These are phyloP conservation scores for Leccinum subtestaceum DNA, from an alignment of 768 basidiomycete genomes.

Conservation along the genomic window DNA sequence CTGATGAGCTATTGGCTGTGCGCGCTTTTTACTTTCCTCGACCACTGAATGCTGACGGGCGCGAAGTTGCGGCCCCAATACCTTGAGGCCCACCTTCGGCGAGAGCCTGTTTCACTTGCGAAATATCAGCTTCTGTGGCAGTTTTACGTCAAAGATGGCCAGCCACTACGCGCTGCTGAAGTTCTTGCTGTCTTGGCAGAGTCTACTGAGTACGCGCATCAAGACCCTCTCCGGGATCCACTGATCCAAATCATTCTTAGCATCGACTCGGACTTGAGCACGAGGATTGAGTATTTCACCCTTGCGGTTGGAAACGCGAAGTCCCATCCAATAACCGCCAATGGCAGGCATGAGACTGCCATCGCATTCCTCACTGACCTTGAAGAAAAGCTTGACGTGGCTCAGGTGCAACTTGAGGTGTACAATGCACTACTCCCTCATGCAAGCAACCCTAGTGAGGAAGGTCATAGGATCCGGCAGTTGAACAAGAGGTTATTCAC, in stretches of 20 bases:
- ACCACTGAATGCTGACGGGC: conserved; percentile 10
- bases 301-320: conserved; percentile 95
- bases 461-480: conserved; percentile 59
- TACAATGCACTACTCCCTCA: conserved; percentile 65
- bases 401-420: conserved; percentile 94
- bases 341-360: conserved; percentile 81
- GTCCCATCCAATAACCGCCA: conserved; percentile 80
- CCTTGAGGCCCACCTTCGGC: conserved; percentile 82
- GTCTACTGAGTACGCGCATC: conserved; percentile 62
- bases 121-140: conserved; percentile 94
- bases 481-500: conserved; percentile 63
- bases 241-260: conserved; percentile 34
- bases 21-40: conserved; percentile 19
- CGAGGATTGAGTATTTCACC: conserved; percentile 87
- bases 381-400: conserved; percentile 96
- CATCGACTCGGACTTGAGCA: conserved; percentile 64
- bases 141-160: conserved; percentile 90
- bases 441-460: conserved; percentile 56
- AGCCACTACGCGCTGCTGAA: conserved; percentile 84
- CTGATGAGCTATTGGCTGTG: conserved; percentile 90
- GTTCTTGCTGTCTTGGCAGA: conserved; percentile 82
- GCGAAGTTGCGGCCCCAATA: conserved; percentile 78
- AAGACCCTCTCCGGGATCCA: neutral
- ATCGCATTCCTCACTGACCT: conserved; percentile 86
- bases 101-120: conserved; percentile 75